Evolutionary conservation across 805 yeast species (phyloP), one percentile per base, ranked within the genome.

Genomic region (Yueomyces sp.): DNA sequence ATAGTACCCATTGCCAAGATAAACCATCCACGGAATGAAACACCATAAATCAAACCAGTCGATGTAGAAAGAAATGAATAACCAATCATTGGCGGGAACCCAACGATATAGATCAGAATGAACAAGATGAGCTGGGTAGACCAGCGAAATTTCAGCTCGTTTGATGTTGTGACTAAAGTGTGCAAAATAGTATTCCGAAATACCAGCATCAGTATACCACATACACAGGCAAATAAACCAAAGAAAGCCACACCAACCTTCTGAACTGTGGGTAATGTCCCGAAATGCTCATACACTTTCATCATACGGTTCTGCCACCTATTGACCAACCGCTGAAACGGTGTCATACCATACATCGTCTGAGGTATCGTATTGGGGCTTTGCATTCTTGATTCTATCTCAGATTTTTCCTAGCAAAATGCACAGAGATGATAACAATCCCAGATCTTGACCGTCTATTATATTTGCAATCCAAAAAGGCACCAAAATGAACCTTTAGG

Each of bases 71-170:
- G 60, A 26, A 80, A 69, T 4, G 90, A 73, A 63, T 80, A 88
- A 1, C 98, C 98, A 33, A 86, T 61, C 51, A 90, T 49, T 1
- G 97, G 98, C 2, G 98, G 97, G 66, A 90, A 88, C 0, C 92
- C 78, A 4, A 88, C 87, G 2, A 71, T 29, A 50, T 81, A 73
- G 3, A 87, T 62, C 40, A 80, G 58, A 3, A 61, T 19, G 42
- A 79, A 72, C 45, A 88, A 55, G 0, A 77, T 49, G 3, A 70
- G 46, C 9, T 65, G 62, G 0, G 81, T 76, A 37, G 58, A 64
- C 26, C 52, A 55, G 40, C 67, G 58, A 1, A 57, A 55, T 30
- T 55, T 50, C 66, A 79, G 69, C n/a, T 59, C 55, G 41, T 75
- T 71, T 0, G 85, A 69, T 3, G 69, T 44, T 0, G 47, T 47